Evolutionary conservation across 73 alveolate genomes (phyloP).

Genomic region (Blepharisma japonicum): DNA sequence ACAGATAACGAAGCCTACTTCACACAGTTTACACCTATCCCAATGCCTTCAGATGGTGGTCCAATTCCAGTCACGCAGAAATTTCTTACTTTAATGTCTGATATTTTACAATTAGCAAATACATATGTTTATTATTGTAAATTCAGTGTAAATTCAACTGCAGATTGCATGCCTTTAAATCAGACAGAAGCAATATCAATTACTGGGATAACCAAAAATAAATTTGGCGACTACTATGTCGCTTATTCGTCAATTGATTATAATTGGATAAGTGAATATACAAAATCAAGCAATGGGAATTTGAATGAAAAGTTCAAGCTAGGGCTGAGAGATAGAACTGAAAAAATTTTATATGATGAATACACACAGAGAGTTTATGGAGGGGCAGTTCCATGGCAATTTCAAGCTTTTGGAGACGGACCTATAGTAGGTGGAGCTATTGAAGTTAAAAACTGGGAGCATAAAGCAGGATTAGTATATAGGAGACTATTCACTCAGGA

Average conservation of each 20-base stretch:
- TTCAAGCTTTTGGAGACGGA: not conserved
- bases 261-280: not conserved
- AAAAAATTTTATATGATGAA: constrained; percentile 1
- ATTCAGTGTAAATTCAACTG: not conserved
- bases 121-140: not conserved
- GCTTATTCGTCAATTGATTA: constrained; percentile 17
- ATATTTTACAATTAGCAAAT: not conserved
- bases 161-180: not conserved
- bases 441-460: not conserved
- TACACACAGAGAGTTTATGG: not conserved
- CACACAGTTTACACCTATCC: not conserved
- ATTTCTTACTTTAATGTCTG: not conserved
- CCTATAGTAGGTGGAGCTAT: not conserved
- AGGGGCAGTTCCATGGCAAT: constrained; percentile 14
- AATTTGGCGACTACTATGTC: not conserved
- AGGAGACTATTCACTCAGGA: constrained; percentile 22
- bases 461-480: not conserved
- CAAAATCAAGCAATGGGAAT: not conserved
- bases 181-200: not conserved
- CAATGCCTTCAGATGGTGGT: not conserved
- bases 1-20: not conserved
- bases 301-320: not conserved
- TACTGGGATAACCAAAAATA: not conserved
- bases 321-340: constrained; percentile 1
- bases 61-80: not conserved